A percentile compares a stretch with the other conserved stretches of the same genome.
Evolutionary conservation across 2,329 filamentous ascomycete species (phyloP).

Genomic region (Xylaria sp.): DNA sequence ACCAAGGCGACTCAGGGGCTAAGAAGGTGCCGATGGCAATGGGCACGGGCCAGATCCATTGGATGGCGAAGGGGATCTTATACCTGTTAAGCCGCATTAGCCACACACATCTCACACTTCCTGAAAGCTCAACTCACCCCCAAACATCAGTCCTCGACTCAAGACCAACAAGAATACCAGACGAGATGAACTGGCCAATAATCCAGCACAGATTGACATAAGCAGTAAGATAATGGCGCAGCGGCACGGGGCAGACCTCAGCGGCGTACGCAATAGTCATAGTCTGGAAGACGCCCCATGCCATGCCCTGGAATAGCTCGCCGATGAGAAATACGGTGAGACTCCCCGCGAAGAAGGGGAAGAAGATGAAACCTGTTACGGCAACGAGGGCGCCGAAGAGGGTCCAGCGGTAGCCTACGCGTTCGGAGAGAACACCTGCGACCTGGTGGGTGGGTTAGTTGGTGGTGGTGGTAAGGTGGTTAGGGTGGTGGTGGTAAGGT

Average conservation of each 20-base stretch:
- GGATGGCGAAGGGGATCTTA: constrained; percentile 29
- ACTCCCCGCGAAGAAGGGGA: constrained; percentile 37
- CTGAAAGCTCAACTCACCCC: constrained; percentile 26
- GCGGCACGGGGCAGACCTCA: constrained; percentile 29
- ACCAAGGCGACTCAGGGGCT: constrained; percentile 31
- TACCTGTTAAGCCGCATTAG: constrained; percentile 20
- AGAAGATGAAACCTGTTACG: constrained; percentile 38
- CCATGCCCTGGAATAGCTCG: constrained; percentile 39
- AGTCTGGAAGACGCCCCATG: constrained; percentile 33
- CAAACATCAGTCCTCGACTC: constrained; percentile 25
- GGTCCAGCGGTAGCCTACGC: constrained; percentile 37
- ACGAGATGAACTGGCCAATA: constrained; percentile 37
- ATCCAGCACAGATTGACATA: constrained; percentile 32
- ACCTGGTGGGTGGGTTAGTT: constrained; percentile 21
- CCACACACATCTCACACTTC: not conserved
- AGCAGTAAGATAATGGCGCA: constrained; percentile 29
- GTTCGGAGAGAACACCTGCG: constrained; percentile 40
- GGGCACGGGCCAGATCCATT: constrained; percentile 31
- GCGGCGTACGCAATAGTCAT: constrained; percentile 30
- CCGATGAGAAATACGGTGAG: constrained; percentile 35
- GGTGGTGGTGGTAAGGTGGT: not conserved
- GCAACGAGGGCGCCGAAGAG: constrained; percentile 36
- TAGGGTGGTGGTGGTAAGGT: too few relatives aligned
- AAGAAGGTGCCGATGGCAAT: constrained; percentile 28
- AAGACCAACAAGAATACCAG: constrained; percentile 29